Evolutionary conservation across 2,329 filamentous ascomycete species (phyloP), one percentile per base, ranked within the genome.

Genomic region (Calonectria ilicicola): DNA sequence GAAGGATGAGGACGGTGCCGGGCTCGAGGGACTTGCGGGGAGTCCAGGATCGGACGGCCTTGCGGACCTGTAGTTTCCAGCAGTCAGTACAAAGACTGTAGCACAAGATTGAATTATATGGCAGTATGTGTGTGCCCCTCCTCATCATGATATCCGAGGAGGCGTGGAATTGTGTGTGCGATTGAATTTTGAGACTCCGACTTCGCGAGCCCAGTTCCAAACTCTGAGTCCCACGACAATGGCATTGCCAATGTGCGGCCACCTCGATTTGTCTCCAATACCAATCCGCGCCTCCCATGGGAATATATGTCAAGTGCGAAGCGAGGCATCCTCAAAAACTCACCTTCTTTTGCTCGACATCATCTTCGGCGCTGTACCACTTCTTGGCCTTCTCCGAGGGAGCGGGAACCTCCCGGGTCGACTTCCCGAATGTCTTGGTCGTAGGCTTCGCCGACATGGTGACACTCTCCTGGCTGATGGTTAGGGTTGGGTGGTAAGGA

Each of bases 361-460:
- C 94, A 88, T 98, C 96, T 88, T 97, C 94, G 86, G 95, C 94
- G 87, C 95, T 95, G 91, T 99, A 99, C 95, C 96, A 99, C 91
- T 98, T 98, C 91, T 94, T 93, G 84, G 96, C 96, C 94, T 97
- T 98, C 89, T 98, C 92, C 85, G 91, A 90, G 88, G 91, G 87
- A 88, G 94, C 92, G 87, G 94, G 95, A 87, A 98, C 93, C 88
- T 93, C 91, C 90, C 96, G 93, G 90, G 95, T 94, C 89, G 95
- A 95, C 92, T 97, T 97, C 90, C 95, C 95, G 92, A 98, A 98
- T 91, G 94, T 96, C 95, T 98, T 98, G 85, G 93, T 94, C 89
- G 91, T 89, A 83, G 88, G 88, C 92, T 93, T 93, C 82, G 89
- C 88, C 90, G 93, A 93, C 93, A 95, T 95, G 81, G 86, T 92